A percentile compares a stretch with the other conserved stretches of the same genome.
These are phyloP conservation scores for Chlamydomonas reinhardtii DNA, from an alignment of 163 green algal species.

Conservation along the genomic window DNA sequence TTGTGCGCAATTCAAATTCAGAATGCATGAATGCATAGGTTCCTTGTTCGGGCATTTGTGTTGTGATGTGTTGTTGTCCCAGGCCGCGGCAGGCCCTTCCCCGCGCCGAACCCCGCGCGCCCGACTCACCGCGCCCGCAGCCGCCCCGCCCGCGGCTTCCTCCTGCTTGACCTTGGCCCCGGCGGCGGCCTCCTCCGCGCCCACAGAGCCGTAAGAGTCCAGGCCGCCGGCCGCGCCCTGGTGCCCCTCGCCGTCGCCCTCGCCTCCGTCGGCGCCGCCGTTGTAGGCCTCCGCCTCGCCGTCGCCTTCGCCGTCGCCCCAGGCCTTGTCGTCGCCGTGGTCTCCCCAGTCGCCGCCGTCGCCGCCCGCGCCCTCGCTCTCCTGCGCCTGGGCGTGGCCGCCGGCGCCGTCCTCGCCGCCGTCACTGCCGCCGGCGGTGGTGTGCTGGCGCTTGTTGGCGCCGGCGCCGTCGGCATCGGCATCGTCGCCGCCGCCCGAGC, in stretches of 20 bases:
- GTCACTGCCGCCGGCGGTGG: neutral
- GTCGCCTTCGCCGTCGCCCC: neutral
- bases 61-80: no score
- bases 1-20: no score
- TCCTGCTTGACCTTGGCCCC: neutral
- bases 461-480: neutral
- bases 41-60: no score
- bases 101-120: no score
- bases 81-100: no score
- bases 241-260: neutral
- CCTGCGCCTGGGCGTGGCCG: neutral
- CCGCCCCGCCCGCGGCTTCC: neutral
- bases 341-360: neutral
- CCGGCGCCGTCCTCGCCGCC: neutral
- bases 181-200: neutral
- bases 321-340: neutral
- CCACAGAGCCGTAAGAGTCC: neutral
- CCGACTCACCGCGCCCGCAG: neutral
- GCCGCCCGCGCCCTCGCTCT: neutral
- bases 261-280: neutral
- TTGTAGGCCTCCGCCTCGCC: neutral
- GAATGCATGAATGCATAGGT: no score
- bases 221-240: neutral
- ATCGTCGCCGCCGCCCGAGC: neutral
- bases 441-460: constrained; percentile 1